A percentile compares a stretch with the other conserved stretches of the same genome.
phyloP scores from a whole-genome alignment of 768 basidiomycete genomes.

The Amanita subjunquillea region DNA sequence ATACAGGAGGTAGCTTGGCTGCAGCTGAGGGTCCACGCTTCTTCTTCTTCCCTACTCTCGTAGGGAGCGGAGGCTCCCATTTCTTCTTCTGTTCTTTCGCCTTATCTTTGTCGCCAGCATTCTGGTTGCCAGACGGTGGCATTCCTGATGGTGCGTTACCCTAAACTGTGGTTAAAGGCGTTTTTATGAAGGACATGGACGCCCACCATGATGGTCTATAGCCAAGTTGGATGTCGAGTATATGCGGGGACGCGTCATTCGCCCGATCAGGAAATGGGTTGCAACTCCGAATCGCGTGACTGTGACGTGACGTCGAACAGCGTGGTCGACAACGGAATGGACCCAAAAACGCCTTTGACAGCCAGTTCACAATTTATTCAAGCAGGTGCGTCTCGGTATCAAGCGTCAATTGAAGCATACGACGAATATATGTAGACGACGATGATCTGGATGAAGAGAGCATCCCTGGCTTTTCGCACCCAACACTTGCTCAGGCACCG shows the following conservation, averaged over 20 bases:
- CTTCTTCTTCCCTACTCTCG: slow-evolving; percentile 96
- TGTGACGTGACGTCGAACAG: slow-evolving; percentile 9
- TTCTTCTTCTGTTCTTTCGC: slow-evolving; percentile 68
- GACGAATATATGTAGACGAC: slow-evolving; percentile 33
- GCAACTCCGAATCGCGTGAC: slow-evolving; percentile 18
- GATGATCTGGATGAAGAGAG: slow-evolving; percentile 76
- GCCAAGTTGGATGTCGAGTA: slow-evolving; percentile 5
- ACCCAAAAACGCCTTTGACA: slow-evolving; percentile 42
- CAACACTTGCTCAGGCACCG: slow-evolving; percentile 34
- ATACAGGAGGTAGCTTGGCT: slow-evolving; percentile 86
- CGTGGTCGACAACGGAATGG: slow-evolving; percentile 26
- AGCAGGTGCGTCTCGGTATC: slow-evolving; percentile 39
- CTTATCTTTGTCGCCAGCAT: slow-evolving; percentile 36
- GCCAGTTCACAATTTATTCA: slow-evolving; percentile 72
- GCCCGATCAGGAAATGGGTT: slow-evolving; percentile 21
- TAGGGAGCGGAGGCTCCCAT: slow-evolving; percentile 97
- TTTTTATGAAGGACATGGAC: background rate
- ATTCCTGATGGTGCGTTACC: slow-evolving; percentile 67
- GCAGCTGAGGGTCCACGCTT: slow-evolving; percentile 85
- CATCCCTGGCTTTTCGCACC: slow-evolving; percentile 73
- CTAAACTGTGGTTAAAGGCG: slow-evolving; percentile 22
- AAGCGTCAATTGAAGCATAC: background rate
- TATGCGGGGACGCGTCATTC: slow-evolving; percentile 41
- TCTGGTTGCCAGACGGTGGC: slow-evolving; percentile 26
- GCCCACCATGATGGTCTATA: slow-evolving; percentile 18